phyloP scores from a whole-genome alignment of 169 alveolate genomes.

The Cryptosporidium tyzzeri region DNA sequence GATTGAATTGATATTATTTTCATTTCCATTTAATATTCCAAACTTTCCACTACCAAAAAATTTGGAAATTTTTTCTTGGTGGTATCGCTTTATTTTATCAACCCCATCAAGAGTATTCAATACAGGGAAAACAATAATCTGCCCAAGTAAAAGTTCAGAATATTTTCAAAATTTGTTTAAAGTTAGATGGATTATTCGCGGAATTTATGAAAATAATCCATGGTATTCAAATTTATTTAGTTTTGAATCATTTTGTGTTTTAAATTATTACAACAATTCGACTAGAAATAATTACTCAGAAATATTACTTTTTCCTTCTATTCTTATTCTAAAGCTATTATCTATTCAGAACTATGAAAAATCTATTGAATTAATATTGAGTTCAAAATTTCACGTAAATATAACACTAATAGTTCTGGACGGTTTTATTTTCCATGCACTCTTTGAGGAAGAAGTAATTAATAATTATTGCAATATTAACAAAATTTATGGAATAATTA shows the following conservation, averaged over 20 bases:
- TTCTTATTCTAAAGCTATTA: conserved; percentile 11
- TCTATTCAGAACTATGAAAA: conserved; percentile 47
- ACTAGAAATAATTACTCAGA: not conserved
- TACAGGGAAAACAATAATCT: conserved; percentile 11
- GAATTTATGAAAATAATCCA: conserved; percentile 24
- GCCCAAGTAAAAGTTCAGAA: not conserved
- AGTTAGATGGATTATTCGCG: conserved; percentile 14
- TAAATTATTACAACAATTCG: not conserved
- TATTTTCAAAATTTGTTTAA: not conserved
- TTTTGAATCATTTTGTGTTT: conserved; percentile 24
- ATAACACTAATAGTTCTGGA: not conserved
- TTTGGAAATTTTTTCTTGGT: conserved; percentile 27
- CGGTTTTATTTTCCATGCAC: conserved; percentile 10
- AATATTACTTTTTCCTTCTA: conserved; percentile 2
- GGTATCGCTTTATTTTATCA: conserved; percentile 28
- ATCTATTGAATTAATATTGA: not conserved
- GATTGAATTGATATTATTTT: conserved; percentile 43
- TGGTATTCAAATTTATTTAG: conserved; percentile 37
- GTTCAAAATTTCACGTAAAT: not conserved
- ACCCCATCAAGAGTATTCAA: conserved; percentile 34
- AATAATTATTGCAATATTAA: not conserved
- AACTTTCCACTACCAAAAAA: not conserved
- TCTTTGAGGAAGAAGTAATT: not conserved
- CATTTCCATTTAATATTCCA: conserved; percentile 30
- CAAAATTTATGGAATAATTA: not conserved